These are phyloP conservation scores for Beauveria rudraprayagi DNA, from an alignment of 2,329 filamentous ascomycete species.

Conservation along the genomic window DNA sequence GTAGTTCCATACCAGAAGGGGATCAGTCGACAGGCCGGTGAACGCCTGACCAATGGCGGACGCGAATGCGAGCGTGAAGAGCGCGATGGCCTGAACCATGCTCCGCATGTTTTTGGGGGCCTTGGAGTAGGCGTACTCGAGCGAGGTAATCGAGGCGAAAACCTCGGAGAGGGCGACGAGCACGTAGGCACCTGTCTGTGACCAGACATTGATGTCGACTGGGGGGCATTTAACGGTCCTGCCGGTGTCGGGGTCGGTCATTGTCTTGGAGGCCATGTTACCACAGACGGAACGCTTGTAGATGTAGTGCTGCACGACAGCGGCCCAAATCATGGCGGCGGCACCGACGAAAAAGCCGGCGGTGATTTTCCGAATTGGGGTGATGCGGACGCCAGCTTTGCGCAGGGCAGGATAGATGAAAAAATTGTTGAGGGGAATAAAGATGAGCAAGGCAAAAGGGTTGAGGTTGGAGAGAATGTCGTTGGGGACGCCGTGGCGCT, in stretches of 20 bases:
- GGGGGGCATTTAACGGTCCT: slow-evolving; percentile 31
- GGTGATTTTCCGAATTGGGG: slow-evolving; percentile 68
- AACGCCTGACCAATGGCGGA: slow-evolving; percentile 58
- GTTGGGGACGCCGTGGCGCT: slow-evolving; percentile 64
- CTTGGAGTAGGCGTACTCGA: slow-evolving; percentile 72
- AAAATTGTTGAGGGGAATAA: slow-evolving; percentile 63
- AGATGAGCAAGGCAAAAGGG: slow-evolving; percentile 64
- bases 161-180: slow-evolving; percentile 43
- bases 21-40: slow-evolving; percentile 41
- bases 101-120: slow-evolving; percentile 70
- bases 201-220: slow-evolving; percentile 55
- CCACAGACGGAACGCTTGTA: slow-evolving; percentile 58
- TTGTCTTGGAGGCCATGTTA: slow-evolving; percentile 23
- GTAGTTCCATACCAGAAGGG: slow-evolving; percentile 69
- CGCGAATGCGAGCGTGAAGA: slow-evolving; percentile 63
- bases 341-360: slow-evolving; percentile 59
- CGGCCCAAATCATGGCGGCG: slow-evolving; percentile 49
- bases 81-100: slow-evolving; percentile 58
- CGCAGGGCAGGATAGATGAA: slow-evolving; percentile 61
- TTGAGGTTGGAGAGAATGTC: slow-evolving; percentile 69
- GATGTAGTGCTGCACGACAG: slow-evolving; percentile 50
- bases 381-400: slow-evolving; percentile 56
- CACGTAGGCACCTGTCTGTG: slow-evolving; percentile 42
- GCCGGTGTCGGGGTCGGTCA: slow-evolving; percentile 25
- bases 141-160: slow-evolving; percentile 44